phyloP scores from a whole-genome alignment of 805 yeast species.

The Wickerhamiella allomyrinae region DNA sequence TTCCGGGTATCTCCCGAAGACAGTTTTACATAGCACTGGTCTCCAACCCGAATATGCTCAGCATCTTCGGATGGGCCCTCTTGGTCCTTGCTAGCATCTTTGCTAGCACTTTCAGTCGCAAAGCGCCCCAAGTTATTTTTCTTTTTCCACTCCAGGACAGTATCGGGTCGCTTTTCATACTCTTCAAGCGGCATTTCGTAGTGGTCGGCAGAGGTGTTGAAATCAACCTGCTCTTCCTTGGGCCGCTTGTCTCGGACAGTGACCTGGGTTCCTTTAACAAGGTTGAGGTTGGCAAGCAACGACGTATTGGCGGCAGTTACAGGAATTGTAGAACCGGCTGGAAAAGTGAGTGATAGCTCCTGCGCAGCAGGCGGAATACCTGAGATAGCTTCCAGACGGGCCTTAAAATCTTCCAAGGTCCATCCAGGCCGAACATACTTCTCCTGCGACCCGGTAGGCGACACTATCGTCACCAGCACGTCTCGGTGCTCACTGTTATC shows the following conservation, averaged over 20 bases:
- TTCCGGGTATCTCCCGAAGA: constrained; percentile 33
- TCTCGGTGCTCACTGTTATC: too few relatives aligned
- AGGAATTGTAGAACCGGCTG: constrained; percentile 7
- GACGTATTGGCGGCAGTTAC: constrained; percentile 7
- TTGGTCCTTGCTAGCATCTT: not conserved
- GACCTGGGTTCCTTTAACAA: constrained; percentile 29
- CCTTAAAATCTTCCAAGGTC: constrained; percentile 39
- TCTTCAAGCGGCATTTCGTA: constrained; percentile 43
- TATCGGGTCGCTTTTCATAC: constrained; percentile 43
- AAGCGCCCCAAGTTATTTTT: constrained; percentile 57
- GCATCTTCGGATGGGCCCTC: constrained; percentile 4
- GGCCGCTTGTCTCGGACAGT: constrained; percentile 36
- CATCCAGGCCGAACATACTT: constrained; percentile 49
- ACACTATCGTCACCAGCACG: constrained; percentile 27
- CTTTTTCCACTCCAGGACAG: constrained; percentile 69
- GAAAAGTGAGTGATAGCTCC: constrained; percentile 23
- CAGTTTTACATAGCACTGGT: constrained; percentile 21
- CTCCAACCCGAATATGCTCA: constrained; percentile 12
- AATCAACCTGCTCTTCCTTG: constrained; percentile 21
- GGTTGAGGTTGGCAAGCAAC: constrained; percentile 17
- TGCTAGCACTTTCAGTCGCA: not conserved
- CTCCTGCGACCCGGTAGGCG: constrained; percentile 55
- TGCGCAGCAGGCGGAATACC: constrained; percentile 52
- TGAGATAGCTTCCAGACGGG: constrained; percentile 50
- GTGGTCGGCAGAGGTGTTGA: constrained; percentile 24